Evolutionary conservation across 2,329 filamentous ascomycete species (phyloP).

Genomic region (Cercospora canescens): DNA sequence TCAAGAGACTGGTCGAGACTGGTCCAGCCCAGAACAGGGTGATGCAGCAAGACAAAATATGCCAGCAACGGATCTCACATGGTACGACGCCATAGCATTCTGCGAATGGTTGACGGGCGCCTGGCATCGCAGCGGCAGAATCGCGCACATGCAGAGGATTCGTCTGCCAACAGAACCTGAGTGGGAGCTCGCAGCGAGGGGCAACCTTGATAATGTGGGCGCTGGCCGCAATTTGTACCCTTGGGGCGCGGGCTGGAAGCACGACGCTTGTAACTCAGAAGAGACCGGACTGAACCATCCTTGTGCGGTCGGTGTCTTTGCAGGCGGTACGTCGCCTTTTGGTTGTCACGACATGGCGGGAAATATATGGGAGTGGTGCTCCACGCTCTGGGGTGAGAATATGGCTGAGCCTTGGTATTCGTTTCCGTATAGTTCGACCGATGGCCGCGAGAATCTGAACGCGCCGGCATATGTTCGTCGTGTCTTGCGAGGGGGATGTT

Average conservation of each 20-base stretch:
- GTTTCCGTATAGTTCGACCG: not conserved
- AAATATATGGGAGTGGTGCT: conserved; percentile 16
- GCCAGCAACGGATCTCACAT: conserved; percentile 3
- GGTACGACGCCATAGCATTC: not conserved
- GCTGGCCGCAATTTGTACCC: not conserved
- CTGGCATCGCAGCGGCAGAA: not conserved
- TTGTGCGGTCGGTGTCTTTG: conserved; percentile 1
- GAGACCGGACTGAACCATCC: not conserved
- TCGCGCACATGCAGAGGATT: not conserved
- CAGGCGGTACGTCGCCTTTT: not conserved
- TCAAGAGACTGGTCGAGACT: not conserved
- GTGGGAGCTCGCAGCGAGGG: conserved; percentile 10
- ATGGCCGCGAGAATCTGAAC: not conserved
- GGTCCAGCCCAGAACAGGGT: conserved; percentile 2
- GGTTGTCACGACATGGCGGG: conserved; percentile 12
- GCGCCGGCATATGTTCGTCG: not conserved
- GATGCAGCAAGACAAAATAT: not conserved
- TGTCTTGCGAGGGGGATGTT: conserved; percentile 14
- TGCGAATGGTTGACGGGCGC: not conserved
- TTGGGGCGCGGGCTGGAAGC: not conserved
- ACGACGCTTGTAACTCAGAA: not conserved
- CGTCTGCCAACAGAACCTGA: conserved; percentile 11
- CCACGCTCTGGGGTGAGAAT: conserved; percentile 10
- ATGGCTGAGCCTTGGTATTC: conserved; percentile 1
- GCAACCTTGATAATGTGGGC: not conserved